Percentiles rank a stretch among this genome's conserved stretches.
Evolutionary conservation across 139 green algal genomes (phyloP).

Genomic region (Zygnema circumcarinatum): DNA sequence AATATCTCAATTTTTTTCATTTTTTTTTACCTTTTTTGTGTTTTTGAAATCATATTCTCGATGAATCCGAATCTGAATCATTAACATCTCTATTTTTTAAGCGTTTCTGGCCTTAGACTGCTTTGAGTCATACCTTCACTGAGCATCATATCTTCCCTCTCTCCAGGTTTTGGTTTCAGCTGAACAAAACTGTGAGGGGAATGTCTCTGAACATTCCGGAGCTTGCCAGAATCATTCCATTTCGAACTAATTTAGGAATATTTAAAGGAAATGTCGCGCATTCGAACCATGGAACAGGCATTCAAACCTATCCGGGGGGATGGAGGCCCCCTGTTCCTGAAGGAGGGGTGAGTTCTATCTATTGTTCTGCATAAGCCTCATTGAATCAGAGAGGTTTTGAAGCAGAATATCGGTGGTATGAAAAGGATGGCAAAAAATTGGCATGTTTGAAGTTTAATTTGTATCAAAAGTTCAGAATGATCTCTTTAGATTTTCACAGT

Average conservation of each 20-base stretch:
- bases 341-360: not conserved
- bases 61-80: no score
- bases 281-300: conserved; percentile 28
- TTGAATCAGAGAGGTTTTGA: no score
- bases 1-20: no score
- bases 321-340: not conserved
- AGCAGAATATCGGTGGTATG: no score
- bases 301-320: conserved; percentile 20
- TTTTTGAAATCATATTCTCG: no score
- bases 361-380: no score
- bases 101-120: no score
- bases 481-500: not conserved
- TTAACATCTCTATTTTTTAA: no score
- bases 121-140: not conserved
- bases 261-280: conserved; percentile 51
- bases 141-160: not conserved
- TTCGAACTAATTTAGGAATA: conserved; percentile 9
- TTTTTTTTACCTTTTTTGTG: not conserved
- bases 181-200: conserved; percentile 19
- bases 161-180: conserved; percentile 53
- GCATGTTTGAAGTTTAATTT: no score
- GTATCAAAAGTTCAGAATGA: not conserved
- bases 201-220: not conserved
- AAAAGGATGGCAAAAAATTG: no score
- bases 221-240: not conserved